Evolutionary conservation across 331 rosid genomes (phyloP), one percentile per base, ranked within the genome.

Genomic region (Malus hybrid): DNA sequence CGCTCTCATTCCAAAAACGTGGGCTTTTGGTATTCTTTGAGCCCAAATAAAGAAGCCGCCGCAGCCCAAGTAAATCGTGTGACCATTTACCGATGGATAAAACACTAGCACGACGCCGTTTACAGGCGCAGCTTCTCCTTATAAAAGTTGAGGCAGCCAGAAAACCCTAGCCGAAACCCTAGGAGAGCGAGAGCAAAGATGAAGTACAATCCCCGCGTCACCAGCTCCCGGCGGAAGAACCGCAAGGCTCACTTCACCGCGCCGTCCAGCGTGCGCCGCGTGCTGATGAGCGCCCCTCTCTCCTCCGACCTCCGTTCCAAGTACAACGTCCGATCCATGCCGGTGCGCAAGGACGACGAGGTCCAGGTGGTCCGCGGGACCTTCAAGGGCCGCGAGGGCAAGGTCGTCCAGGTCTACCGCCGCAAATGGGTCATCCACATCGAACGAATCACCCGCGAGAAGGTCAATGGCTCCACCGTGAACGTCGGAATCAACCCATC

Each of bases 161-260:
- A 57, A 60, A 10, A 39, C 61, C 64, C 50, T 65, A 57, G 63
- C 33, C 19, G 63, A 61, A 71, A 71, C 79, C 76, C 54, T 33
- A 57, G 44, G 34, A 27, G 81, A 75, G 82, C 22, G 46, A 27
- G 80, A 73, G 82, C 28, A 27, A 85, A 31, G 69, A 94, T 94
- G 98, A 94, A 94, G 92, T 87, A 83, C 81, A 94, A 90, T 4
- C 97, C 97, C 0, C 81, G 96, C 68, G 98, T 94, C 36, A 80
- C 98, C 5, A 88, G 95, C 76, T 91, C 97, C 81, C 88, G 98
- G 7, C 95, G 97, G 77, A 94, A 94, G 93, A 91, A 75, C 85
- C 90, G 98, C 39, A 91, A 91, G 96, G 98, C 98, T 0, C 98
- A 91, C 67, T 94, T 94, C 86, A 79, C 96, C 2, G 98, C 98